A percentile compares a stretch with the other conserved stretches of the same genome.
phyloP scores from a whole-genome alignment of 2,329 filamentous ascomycete genomes.

The Amphichorda felina region DNA sequence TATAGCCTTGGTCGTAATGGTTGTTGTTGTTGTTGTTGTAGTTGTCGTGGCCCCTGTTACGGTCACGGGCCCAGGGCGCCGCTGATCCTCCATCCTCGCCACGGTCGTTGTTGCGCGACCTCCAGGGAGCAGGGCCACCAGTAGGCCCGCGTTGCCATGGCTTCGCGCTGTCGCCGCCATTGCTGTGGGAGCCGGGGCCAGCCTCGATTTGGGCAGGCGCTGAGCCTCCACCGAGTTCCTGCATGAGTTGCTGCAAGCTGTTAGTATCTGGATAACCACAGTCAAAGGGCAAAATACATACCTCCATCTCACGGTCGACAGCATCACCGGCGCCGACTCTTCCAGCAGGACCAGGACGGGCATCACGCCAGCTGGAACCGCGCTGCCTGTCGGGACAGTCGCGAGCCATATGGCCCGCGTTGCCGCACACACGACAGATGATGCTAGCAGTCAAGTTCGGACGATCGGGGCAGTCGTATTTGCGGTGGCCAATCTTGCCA shows the following conservation, averaged over 20 bases:
- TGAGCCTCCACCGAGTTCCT: slow-evolving; percentile 77
- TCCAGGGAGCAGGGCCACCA: slow-evolving; percentile 76
- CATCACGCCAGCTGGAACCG: slow-evolving; percentile 79
- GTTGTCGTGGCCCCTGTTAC: slow-evolving; percentile 31
- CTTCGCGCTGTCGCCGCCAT: slow-evolving; percentile 48
- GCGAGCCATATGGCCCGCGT: slow-evolving; percentile 94
- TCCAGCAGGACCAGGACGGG: slow-evolving; percentile 43
- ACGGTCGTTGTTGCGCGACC: slow-evolving; percentile 39
- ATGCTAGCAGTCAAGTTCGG: slow-evolving; percentile 99
- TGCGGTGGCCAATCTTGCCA: slow-evolving; percentile 96
- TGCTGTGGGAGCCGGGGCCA: slow-evolving; percentile 49
- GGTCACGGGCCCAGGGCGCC: slow-evolving; percentile 53
- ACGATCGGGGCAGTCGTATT: slow-evolving; percentile 96
- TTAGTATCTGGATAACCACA: slow-evolving; percentile 23
- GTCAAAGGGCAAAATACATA: slow-evolving; percentile 29
- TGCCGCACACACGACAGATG: slow-evolving; percentile 95
- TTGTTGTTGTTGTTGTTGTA: slow-evolving; percentile 12
- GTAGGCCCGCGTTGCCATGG: slow-evolving; percentile 85
- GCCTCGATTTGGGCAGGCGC: slow-evolving; percentile 77
- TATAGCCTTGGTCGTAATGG: slow-evolving; percentile 6
- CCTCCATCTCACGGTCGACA: slow-evolving; percentile 90
- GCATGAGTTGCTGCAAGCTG: slow-evolving; percentile 71
- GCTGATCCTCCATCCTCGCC: slow-evolving; percentile 31
- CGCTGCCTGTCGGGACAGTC: slow-evolving; percentile 93
- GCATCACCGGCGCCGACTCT: slow-evolving; percentile 68